Percentiles rank a stretch among this genome's conserved stretches.
These are phyloP conservation scores for Emmonsiellopsis sp. DNA, from an alignment of 2,329 filamentous ascomycete genomes.

Conservation along the genomic window DNA sequence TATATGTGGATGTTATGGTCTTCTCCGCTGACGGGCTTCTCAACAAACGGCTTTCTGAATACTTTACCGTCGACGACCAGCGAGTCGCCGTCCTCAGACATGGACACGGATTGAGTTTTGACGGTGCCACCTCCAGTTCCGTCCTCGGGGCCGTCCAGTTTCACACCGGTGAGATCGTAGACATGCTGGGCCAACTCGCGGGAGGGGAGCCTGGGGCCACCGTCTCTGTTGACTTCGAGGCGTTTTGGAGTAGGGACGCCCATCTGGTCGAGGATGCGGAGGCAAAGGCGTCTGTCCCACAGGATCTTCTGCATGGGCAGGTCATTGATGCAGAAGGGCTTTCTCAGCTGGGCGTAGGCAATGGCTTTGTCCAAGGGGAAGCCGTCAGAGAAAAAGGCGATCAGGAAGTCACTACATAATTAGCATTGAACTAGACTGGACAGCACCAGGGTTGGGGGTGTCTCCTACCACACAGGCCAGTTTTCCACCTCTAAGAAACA, in stretches of 20 bases:
- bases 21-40: conserved; percentile 96
- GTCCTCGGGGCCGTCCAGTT: conserved; percentile 59
- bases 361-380: conserved; percentile 97
- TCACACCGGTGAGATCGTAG: conserved; percentile 68
- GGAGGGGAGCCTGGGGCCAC: conserved; percentile 70
- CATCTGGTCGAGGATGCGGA: conserved; percentile 79
- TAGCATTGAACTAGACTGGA: neutral
- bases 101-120: conserved; percentile 59
- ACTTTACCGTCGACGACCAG: conserved; percentile 75
- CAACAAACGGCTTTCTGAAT: conserved; percentile 89
- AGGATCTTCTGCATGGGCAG: conserved; percentile 93
- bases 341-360: conserved; percentile 82
- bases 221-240: conserved; percentile 85
- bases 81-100: conserved; percentile 84
- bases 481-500: conserved; percentile 66
- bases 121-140: conserved; percentile 51
- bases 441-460: neutral
- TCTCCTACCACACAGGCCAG: conserved; percentile 71
- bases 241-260: conserved; percentile 81
- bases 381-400: conserved; percentile 96
- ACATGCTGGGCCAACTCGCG: conserved; percentile 72
- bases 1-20: conserved; percentile 99
- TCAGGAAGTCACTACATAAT: conserved; percentile 66
- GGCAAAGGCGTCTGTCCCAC: conserved; percentile 87
- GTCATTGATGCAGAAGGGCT: conserved; percentile 96